phyloP scores from a whole-genome alignment of 208 protist genomes.

The Leishmania mexicana region DNA sequence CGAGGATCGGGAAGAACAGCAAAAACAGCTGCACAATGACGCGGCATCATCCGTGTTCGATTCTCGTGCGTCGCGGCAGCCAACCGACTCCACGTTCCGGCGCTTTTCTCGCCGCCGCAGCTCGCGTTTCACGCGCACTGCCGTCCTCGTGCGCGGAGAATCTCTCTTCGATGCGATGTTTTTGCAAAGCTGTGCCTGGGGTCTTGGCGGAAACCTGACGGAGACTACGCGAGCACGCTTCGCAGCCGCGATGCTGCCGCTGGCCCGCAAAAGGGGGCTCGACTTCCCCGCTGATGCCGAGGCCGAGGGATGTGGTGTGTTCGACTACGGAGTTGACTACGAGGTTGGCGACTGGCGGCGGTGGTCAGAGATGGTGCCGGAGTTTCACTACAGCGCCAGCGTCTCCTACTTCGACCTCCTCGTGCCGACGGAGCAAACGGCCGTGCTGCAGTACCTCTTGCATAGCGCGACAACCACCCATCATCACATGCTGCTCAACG shows the following conservation, averaged over 20 bases:
- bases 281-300: constrained; percentile 48
- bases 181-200: constrained; percentile 96
- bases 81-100: constrained; percentile 2
- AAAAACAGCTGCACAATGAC: constrained; percentile 27
- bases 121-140: constrained; percentile 42
- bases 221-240: constrained; percentile 86
- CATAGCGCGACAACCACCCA: constrained; percentile 52
- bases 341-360: constrained; percentile 65
- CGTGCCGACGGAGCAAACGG: constrained; percentile 95
- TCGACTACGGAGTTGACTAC: constrained; percentile 93
- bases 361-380: constrained; percentile 88
- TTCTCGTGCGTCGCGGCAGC: background rate
- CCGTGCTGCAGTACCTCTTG: constrained; percentile 81
- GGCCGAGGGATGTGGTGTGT: constrained; percentile 71
- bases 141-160: constrained; percentile 54
- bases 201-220: constrained; percentile 93
- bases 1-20: constrained; percentile 36
- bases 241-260: constrained; percentile 62
- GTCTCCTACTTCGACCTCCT: constrained; percentile 94
- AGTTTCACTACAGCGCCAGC: constrained; percentile 89
- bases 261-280: constrained; percentile 69
- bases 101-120: constrained; percentile 53
- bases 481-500: constrained; percentile 89
- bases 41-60: constrained; percentile 1
- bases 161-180: constrained; percentile 89